Percentiles rank a stretch among this genome's conserved stretches.
phyloP scores from a whole-genome alignment of 257 asterid genomes.

The Fraxinus excelsior region DNA sequence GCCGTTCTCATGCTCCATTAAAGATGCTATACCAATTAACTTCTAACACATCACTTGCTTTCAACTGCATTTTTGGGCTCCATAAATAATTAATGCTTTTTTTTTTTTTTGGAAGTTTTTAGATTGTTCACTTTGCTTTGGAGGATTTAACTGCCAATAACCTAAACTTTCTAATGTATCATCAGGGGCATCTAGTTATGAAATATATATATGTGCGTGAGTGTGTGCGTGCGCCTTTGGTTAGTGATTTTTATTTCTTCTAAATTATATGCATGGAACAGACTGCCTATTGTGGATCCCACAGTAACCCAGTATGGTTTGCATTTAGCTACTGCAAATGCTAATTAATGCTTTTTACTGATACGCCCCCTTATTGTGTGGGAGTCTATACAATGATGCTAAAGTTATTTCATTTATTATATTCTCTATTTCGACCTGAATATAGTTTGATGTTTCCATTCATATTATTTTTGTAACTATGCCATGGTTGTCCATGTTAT shows the following conservation, averaged over 20 bases:
- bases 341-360: background rate
- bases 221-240: background rate
- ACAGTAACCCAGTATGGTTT: background rate
- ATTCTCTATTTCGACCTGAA: background rate
- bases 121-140: background rate
- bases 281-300: background rate
- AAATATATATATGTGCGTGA: background rate
- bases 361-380: background rate
- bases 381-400: background rate
- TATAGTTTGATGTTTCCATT: background rate
- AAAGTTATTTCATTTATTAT: background rate
- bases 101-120: background rate
- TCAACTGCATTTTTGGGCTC: background rate
- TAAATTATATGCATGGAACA: background rate
- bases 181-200: background rate
- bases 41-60: background rate
- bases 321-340: background rate
- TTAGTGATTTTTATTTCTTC: background rate
- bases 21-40: background rate
- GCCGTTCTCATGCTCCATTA: background rate
- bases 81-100: background rate
- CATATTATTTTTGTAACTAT: background rate
- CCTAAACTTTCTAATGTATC: background rate
- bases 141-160: background rate
- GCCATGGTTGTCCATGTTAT: background rate